These are phyloP conservation scores for Mollisiaceae sp. DNA, from an alignment of 2,329 filamentous ascomycete genomes.

Conservation along the genomic window DNA sequence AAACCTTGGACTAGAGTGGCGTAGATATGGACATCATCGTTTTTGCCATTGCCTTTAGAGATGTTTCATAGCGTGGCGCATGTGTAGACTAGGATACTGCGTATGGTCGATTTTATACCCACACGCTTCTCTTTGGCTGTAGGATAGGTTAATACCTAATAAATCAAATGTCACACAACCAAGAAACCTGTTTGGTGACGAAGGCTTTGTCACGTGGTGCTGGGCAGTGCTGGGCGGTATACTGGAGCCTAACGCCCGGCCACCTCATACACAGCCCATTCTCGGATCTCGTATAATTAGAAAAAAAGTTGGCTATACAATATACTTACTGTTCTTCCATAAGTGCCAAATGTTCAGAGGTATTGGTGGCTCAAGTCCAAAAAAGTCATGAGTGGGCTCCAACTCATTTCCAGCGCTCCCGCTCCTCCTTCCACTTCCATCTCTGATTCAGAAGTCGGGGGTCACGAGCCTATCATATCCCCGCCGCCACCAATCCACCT, in stretches of 20 bases:
- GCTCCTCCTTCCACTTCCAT: background rate
- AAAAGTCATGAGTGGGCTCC: background rate
- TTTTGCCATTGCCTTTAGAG: background rate
- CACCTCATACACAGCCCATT: background rate
- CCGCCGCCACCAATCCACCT: slow-evolving; percentile 4
- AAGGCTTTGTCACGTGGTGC: background rate
- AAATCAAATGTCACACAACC: background rate
- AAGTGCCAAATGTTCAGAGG: no score
- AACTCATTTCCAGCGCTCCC: background rate
- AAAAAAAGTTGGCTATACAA: background rate
- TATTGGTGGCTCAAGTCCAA: background rate
- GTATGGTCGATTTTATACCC: slow-evolving; percentile 7
- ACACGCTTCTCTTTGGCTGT: background rate
- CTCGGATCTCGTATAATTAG: background rate
- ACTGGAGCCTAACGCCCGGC: background rate
- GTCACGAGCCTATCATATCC: background rate
- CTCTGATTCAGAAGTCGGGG: background rate
- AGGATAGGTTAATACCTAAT: slow-evolving; percentile 7
- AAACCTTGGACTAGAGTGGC: background rate
- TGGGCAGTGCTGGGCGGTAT: background rate
- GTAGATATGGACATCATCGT: background rate
- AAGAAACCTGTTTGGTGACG: no score
- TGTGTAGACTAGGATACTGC: slow-evolving; percentile 3
- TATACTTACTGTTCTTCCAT: background rate
- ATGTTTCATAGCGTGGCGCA: slow-evolving; percentile 8